Conservation (phyloP, 805 yeast species). For the Zygoascus bituminiphila region DNA sequence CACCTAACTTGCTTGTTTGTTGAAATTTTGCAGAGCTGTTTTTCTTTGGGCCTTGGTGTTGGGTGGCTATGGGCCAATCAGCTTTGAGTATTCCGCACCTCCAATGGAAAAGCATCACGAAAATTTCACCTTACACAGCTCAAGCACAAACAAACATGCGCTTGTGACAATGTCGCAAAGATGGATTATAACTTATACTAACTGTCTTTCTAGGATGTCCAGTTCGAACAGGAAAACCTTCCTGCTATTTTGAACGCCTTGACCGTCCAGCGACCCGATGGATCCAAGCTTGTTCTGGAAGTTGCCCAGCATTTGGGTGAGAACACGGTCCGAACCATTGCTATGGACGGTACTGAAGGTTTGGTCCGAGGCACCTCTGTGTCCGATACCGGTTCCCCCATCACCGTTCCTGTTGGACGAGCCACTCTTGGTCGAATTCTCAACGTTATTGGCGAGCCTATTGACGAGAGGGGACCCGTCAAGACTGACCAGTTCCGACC, state of each 20-base stretch:
- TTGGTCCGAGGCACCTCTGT: constrained; percentile 94
- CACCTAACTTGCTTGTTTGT: background rate
- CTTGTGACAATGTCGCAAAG: background rate
- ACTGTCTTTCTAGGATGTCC: constrained; percentile 55
- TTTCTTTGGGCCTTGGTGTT: background rate
- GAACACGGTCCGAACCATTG: constrained; percentile 99
- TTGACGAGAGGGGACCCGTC: constrained; percentile 99
- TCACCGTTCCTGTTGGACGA: constrained; percentile 98
- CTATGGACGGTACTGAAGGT: constrained; percentile 99
- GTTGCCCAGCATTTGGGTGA: constrained; percentile 99
- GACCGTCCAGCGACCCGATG: constrained; percentile 70
- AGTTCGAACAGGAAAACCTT: constrained; percentile 93
- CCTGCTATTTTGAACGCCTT: constrained; percentile 98
- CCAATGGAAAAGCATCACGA: background rate
- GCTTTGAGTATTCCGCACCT: background rate
- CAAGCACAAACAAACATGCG: background rate
- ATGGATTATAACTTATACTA: too few relatives aligned
- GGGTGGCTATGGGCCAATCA: background rate
- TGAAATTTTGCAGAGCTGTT: background rate
- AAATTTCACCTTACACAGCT: background rate
- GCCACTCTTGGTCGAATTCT: constrained; percentile 98
- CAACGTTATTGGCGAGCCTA: constrained; percentile 98
- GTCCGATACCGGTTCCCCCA: constrained; percentile 94
- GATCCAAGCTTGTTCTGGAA: constrained; percentile 80
- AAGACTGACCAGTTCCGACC: constrained; percentile 89